Evolutionary conservation across 2,329 filamentous ascomycete genomes (phyloP).

Genomic region (Trichoderma hamatum): DNA sequence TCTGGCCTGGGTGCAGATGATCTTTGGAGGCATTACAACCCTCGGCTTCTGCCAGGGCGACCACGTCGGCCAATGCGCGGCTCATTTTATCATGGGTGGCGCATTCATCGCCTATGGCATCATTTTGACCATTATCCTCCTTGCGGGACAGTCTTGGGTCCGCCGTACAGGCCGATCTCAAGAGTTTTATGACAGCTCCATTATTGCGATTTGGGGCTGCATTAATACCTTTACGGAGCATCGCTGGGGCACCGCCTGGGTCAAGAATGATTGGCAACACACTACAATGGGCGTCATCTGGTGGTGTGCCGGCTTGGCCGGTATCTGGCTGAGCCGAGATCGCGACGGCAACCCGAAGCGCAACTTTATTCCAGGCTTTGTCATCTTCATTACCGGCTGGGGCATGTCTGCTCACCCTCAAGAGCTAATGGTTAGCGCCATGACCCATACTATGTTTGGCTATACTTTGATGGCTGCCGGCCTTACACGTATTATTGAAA

Average conservation of each 20-base stretch:
- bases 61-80: slow-evolving; percentile 87
- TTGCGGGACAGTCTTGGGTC: slow-evolving; percentile 89
- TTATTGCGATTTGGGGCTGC: slow-evolving; percentile 94
- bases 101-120: slow-evolving; percentile 96
- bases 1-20: slow-evolving; percentile 87
- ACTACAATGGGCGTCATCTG: slow-evolving; percentile 99
- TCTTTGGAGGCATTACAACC: slow-evolving; percentile 92
- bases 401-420: slow-evolving; percentile 94
- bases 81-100: slow-evolving; percentile 98
- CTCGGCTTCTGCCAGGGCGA: slow-evolving; percentile 92
- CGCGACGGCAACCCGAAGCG: slow-evolving; percentile 83
- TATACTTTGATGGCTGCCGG: slow-evolving; percentile 95
- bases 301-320: slow-evolving; percentile 92
- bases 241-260: slow-evolving; percentile 87
- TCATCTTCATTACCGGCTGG: slow-evolving; percentile 91
- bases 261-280: slow-evolving; percentile 92
- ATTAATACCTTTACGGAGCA: slow-evolving; percentile 99
- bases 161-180: slow-evolving; percentile 81
- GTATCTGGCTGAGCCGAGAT: slow-evolving; percentile 87
- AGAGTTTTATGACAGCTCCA: slow-evolving; percentile 91
- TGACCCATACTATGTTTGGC: slow-evolving; percentile 87
- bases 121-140: slow-evolving; percentile 78
- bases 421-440: slow-evolving; percentile 77
- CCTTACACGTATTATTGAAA: slow-evolving; percentile 81
- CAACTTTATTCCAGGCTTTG: slow-evolving; percentile 89